These are phyloP conservation scores for Trichophyton schoenleinii DNA, from an alignment of 2,329 filamentous ascomycete genomes.

Conservation along the genomic window DNA sequence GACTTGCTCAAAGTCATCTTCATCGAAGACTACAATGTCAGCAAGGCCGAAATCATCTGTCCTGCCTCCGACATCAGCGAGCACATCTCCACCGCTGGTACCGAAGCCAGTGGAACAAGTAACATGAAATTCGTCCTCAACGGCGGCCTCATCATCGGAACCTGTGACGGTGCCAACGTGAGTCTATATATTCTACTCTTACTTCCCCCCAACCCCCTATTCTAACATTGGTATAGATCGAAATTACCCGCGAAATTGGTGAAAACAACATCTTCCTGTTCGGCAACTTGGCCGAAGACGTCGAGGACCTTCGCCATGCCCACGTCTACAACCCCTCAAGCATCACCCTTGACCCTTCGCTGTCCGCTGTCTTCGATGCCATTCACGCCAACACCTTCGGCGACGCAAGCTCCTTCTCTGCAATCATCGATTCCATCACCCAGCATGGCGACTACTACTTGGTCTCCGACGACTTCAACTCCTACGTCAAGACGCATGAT, in stretches of 20 bases:
- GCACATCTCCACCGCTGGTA: slow-evolving; percentile 96
- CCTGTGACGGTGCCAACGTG: slow-evolving; percentile 94
- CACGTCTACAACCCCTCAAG: slow-evolving; percentile 61
- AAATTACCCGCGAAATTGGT: slow-evolving; percentile 93
- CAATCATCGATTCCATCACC: slow-evolving; percentile 69
- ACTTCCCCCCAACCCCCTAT: not conserved
- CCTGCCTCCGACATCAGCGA: slow-evolving; percentile 94
- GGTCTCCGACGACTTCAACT: slow-evolving; percentile 93
- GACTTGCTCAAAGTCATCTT: slow-evolving; percentile 96
- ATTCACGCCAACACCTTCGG: slow-evolving; percentile 77
- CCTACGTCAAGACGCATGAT: slow-evolving; percentile 80
- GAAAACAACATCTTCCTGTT: slow-evolving; percentile 98
- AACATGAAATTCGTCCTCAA: slow-evolving; percentile 99
- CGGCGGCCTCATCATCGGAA: slow-evolving; percentile 92
- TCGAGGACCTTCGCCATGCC: slow-evolving; percentile 83
- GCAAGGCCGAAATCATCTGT: slow-evolving; percentile 93
- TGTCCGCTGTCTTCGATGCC: slow-evolving; percentile 68
- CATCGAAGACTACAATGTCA: slow-evolving; percentile 96
- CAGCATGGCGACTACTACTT: slow-evolving; percentile 97
- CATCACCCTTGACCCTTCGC: slow-evolving; percentile 62
- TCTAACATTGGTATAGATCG: slow-evolving; percentile 48
- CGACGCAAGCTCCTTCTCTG: slow-evolving; percentile 62
- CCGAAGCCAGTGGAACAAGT: slow-evolving; percentile 74
- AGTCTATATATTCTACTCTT: slow-evolving; percentile 26
- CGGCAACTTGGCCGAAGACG: slow-evolving; percentile 87